Conservation (phyloP, 2,329 filamentous ascomycete genomes). For the Aspergillus carbonarius region DNA sequence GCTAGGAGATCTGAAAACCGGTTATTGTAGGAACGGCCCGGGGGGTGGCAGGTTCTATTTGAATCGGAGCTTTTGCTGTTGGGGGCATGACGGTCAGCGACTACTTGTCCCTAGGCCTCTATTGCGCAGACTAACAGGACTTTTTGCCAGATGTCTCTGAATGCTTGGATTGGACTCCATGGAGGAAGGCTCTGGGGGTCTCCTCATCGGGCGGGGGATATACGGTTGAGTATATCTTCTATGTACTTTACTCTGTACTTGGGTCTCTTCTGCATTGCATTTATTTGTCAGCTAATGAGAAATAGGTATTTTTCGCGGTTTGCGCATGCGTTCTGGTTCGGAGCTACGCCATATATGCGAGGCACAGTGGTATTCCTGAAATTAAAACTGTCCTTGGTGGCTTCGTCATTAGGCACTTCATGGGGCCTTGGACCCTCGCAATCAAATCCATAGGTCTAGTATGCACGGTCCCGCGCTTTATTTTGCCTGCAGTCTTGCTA, state of each 20-base stretch:
- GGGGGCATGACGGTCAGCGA: conserved; percentile 69
- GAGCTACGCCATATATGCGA: conserved; percentile 82
- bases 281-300: conserved; percentile 22
- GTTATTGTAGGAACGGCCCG: conserved; percentile 74
- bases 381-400: conserved; percentile 95
- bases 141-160: conserved; percentile 61
- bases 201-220: conserved; percentile 68
- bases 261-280: neutral
- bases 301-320: conserved; percentile 71
- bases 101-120: neutral
- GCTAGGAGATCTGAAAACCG: conserved; percentile 88
- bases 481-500: conserved; percentile 19
- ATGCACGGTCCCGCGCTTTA: conserved; percentile 26
- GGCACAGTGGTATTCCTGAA: conserved; percentile 94
- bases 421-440: conserved; percentile 82
- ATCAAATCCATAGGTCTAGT: conserved; percentile 89
- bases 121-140: conserved; percentile 15
- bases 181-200: conserved; percentile 73
- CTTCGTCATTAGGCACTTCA: conserved; percentile 84
- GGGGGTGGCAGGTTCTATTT: conserved; percentile 88
- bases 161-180: conserved; percentile 83
- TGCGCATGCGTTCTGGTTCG: conserved; percentile 77
- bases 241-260: conserved; percentile 76
- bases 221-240: conserved; percentile 84
- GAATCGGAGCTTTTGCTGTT: conserved; percentile 88